Base-by-base conservation (phyloP, 2,329 filamentous ascomycete species). In the Colletotrichum liaoningense region DNA sequence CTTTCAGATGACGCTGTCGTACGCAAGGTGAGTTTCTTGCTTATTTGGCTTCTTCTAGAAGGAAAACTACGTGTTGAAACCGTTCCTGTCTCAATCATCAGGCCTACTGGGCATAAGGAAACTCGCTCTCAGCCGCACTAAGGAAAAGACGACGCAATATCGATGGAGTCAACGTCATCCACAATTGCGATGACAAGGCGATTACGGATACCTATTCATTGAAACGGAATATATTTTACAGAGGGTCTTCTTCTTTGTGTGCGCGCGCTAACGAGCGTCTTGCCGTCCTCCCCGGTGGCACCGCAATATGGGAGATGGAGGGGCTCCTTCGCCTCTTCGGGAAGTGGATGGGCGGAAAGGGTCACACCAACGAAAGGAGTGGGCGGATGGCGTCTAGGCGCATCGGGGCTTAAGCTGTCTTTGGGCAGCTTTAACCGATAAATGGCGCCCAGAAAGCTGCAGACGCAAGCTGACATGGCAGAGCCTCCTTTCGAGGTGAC, bases 351-450 rank as follows among this genome's bases (percentile, higher is more conserved):
- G 26, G 28, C 63, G 35, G 66, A 38, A 58, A 14, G 55, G 56
- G n/a, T 59, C 16, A 19, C 19, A 56, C 49, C 49, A 26, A 8
- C 6, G 30, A 14, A 58, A 42, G 33, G 56, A 19, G 35, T 19
- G 38, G 38, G 38, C 38, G 38, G 38, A 42, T 19, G 38, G 38
- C 38, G 38, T 42, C 16, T 42, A 42, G 28, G 38, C 8, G 33
- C 30, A 35, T 60, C 22, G 55, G 19, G 16, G 28, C 16, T 30
- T 9, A 49, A n/a, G 22, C 8, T 56, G 22, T 55, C 14, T 30
- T 30, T 46, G 28, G 52, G 64, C 64, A 72, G 69, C 69, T 72
- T 72, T 72, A 60, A 69, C 69, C 59, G 59, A 64, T 69, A 69
- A 55, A 73, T 65, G 60, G 55, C 60, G 70, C 67, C 70, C 22